A percentile compares a stretch with the other conserved stretches of the same genome.
These are phyloP conservation scores for Batrachochytrium dendrobatidis DNA, from an alignment of 371 early-diverging fungal species.

Conservation along the genomic window DNA sequence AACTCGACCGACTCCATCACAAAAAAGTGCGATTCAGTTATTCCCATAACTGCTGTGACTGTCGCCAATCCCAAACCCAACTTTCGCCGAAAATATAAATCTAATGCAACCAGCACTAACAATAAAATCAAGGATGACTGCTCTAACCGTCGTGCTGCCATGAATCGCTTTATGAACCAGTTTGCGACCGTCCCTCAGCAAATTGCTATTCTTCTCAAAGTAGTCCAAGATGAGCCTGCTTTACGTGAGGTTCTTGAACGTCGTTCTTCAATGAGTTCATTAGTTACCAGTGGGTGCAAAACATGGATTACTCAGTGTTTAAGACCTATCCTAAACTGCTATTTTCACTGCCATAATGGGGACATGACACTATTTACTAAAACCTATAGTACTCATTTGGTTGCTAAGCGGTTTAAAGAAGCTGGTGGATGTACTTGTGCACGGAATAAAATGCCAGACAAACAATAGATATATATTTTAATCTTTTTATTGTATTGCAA, in stretches of 20 bases:
- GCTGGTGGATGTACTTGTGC: neutral
- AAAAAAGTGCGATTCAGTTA: too few species aligned
- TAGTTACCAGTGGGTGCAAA: conserved; percentile 1
- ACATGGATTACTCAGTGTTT: conserved; percentile 3
- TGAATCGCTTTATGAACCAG: neutral
- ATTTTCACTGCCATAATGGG: neutral
- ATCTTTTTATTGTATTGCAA: too few species aligned
- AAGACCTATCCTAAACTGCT: conserved; percentile 1
- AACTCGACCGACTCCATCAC: too few species aligned
- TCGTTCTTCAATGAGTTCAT: neutral
- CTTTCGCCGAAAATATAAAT: too few species aligned
- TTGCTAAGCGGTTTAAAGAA: conserved; percentile 3
- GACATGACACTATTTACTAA: neutral
- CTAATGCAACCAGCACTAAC: too few species aligned
- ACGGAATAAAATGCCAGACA: too few species aligned
- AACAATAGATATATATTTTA: too few species aligned
- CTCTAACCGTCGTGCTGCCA: neutral
- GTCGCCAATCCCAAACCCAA: too few species aligned
- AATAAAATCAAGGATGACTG: too few species aligned
- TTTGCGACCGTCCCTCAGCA: neutral
- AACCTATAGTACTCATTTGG: neutral
- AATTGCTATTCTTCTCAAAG: neutral
- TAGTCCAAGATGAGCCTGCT: neutral
- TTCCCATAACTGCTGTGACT: too few species aligned
- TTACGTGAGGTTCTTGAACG: neutral